Base-by-base conservation (phyloP, 495 filamentous ascomycete species). In the Penicillium salamii region DNA sequence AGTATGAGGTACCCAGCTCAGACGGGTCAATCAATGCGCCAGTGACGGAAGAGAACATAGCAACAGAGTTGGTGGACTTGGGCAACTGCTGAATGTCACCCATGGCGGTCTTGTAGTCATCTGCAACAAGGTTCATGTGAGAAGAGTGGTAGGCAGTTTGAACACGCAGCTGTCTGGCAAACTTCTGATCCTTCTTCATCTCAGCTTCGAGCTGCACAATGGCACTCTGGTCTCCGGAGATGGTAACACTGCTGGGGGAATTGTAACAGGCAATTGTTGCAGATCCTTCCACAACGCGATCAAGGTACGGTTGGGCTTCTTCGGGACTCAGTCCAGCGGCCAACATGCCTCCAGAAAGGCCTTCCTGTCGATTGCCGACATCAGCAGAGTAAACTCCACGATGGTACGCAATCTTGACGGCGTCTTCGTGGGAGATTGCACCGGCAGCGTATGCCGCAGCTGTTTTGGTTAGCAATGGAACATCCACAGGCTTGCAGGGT, bases 321-420 rank as follows among this genome's bases (percentile, higher is more conserved):
- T 70, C 74, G 1, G 54, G 35, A 0, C 66, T 65, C 0, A 57
- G 68, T 0, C 75, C 78, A 3, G 75, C 78, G 0, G 80, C 82
- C 26, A 82, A 26, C 82, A 86, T 84, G 9, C 68, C 69, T 1
- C 55, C 51, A 13, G 37, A 39, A 1, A 24, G n/a, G 29, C 78
- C 79, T 1, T 3, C 21, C 11, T 45, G n/a, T 2, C 8, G 18
- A 1, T 1, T 7, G 1, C 47, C 55, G 8, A 32, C 23, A 11
- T 32, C 13, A 4, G 28, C 23, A 8, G 23, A 26, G 41, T 24
- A 35, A 2, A 47, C 3, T 3, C 80, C 80, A 18, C 80, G 68
- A 24, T 75, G 77, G 48, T 78, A 82, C 0, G 80, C 76, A 38
- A 78, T 57, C 0, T 45, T 19, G 4, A 82, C 71, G 3, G 78